phyloP scores from a whole-genome alignment of 345 rosid species.

The Corchorus olitorius region DNA sequence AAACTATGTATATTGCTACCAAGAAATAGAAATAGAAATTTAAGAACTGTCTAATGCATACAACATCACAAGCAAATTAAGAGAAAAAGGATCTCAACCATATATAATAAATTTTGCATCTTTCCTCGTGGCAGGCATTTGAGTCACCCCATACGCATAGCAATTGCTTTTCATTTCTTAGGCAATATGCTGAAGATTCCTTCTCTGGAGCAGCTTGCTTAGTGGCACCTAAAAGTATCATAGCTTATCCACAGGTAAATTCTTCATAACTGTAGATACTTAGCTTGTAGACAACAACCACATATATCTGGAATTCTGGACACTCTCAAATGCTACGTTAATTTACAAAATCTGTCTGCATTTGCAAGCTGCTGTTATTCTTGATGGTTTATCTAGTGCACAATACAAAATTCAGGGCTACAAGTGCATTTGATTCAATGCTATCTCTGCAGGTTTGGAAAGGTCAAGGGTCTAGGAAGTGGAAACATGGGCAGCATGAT shows the following conservation, averaged over 20 bases:
- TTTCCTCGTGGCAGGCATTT: conserved; percentile 69
- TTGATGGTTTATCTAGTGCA: neutral
- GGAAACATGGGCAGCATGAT: conserved; percentile 89
- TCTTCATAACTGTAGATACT: neutral
- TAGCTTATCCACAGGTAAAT: conserved; percentile 91
- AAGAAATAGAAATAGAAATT: neutral
- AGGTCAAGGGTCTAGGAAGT: conserved; percentile 98
- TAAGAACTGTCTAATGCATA: neutral
- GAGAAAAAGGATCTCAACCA: neutral
- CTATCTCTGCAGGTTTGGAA: conserved; percentile 70
- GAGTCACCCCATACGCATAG: conserved; percentile 89
- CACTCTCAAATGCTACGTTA: neutral
- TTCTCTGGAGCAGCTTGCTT: conserved; percentile 87
- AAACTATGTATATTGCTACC: neutral
- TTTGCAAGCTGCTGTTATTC: neutral
- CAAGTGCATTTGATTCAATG: neutral
- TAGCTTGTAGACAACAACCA: neutral
- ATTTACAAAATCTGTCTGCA: neutral
- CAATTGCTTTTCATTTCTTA: conserved; percentile 78
- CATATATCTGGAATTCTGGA: neutral
- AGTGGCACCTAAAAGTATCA: conserved; percentile 74
- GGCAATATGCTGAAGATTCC: conserved; percentile 88
- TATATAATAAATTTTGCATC: conserved; percentile 5
- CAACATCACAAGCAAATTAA: neutral
- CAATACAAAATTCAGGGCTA: neutral